Base-by-base conservation (phyloP, 2,329 filamentous ascomycete species). In the Grosmannia clavigera region DNA sequence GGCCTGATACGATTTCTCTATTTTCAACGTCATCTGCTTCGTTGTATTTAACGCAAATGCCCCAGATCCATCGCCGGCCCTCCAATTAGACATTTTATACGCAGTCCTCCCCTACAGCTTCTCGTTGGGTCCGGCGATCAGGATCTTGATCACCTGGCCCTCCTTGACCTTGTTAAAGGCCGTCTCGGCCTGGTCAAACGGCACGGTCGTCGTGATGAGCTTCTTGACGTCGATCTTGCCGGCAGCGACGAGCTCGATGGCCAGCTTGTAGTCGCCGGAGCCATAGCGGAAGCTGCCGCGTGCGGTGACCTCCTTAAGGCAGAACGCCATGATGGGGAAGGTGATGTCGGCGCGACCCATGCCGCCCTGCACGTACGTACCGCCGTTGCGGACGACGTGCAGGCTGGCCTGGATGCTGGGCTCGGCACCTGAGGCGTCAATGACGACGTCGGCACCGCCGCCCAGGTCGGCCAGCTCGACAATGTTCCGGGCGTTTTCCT, bases 231-330 rank as follows among this genome's bases (percentile, higher is more conserved):
- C 83, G 50, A 97, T 82, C 71, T 83, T 84, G 57, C 88, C 88
- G 31, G 75, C 79, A 9, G 81, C 80, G 1, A 96, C 83, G 63
- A 97, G 78, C 64, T 90, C 83, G 54, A 96, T 79, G 5, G 90
- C 90, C 7, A 92, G 82, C 70, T 85, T 82, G 74, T 96, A 97
- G 73, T 96, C 92, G 25, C 92, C 92, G 59, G 84, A 82, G 3
- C 86, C 86, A 73, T 97, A 97, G 48, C 92, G 83, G 80, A 97
- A 97, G 64, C 86, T 92, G 27, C 92, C 92, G 70, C 87, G 88
- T 55, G 88, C 81, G 12, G 86, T 95, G 58, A 96, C 78, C 77
- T 97, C 92, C 76, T 96, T 96, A 57, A 85, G 80, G 72, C 91
- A 95, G 69, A 95, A 79, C 5, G 88, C 87, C 82, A 92, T 88